Percentiles rank a stretch among this genome's conserved stretches.
phyloP scores from a whole-genome alignment of 441 rosid genomes.

The Eruca vesicaria region DNA sequence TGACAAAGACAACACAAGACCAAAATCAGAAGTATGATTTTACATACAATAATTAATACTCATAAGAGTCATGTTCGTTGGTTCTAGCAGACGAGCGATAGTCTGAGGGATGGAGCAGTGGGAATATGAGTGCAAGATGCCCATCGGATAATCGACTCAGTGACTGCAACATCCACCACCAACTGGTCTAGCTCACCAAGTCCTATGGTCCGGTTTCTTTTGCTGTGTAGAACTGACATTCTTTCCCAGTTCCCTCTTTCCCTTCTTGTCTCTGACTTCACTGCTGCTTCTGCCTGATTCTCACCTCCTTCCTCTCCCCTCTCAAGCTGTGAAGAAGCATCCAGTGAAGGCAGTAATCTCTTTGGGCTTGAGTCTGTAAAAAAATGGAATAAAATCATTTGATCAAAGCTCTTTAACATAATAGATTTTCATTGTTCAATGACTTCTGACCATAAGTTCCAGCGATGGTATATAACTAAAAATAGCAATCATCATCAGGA shows the following conservation, averaged over 20 bases:
- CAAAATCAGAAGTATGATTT: neutral
- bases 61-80: neutral
- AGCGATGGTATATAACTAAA: neutral
- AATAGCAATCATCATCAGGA: neutral
- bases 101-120: constrained; percentile 61
- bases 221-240: constrained; percentile 52
- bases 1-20: neutral
- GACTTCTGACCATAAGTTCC: neutral
- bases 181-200: constrained; percentile 69
- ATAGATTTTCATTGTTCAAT: neutral
- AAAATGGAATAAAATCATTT: neutral
- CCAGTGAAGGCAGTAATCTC: constrained; percentile 39
- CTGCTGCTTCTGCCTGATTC: constrained; percentile 30
- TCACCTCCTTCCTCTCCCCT: constrained; percentile 14
- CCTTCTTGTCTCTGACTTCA: constrained; percentile 36
- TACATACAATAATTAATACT: neutral
- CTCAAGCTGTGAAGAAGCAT: constrained; percentile 34
- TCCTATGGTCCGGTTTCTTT: constrained; percentile 73
- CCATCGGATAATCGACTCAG: constrained; percentile 76
- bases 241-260: constrained; percentile 43
- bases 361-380: constrained; percentile 42
- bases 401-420: neutral
- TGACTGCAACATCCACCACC: constrained; percentile 45
- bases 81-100: constrained; percentile 40
- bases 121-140: constrained; percentile 82